These are phyloP conservation scores for Boletus insuetus DNA, from an alignment of 768 basidiomycete genomes.

Conservation along the genomic window DNA sequence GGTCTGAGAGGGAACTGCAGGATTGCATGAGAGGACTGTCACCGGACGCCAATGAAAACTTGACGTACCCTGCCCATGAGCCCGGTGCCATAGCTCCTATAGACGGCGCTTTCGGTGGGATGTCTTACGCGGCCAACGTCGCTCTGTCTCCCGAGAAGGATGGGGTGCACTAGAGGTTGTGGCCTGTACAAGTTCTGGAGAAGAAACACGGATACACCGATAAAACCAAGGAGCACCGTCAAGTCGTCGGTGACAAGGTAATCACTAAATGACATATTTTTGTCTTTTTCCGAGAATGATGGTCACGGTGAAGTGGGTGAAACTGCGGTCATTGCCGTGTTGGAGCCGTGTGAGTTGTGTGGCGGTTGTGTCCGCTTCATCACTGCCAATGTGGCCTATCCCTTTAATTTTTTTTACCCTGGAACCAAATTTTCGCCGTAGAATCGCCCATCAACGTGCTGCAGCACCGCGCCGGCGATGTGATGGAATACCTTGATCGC, in stretches of 20 bases:
- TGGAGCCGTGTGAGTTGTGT: no score
- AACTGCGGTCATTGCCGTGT: conserved; percentile 10
- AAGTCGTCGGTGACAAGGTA: conserved; percentile 76
- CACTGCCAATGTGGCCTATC: no score
- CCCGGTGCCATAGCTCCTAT: conserved; percentile 88
- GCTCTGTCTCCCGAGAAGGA: conserved; percentile 88
- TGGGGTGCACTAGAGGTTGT: conserved; percentile 88
- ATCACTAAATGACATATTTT: conserved; percentile 46
- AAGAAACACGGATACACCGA: conserved; percentile 72
- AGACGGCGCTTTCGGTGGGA: conserved; percentile 79
- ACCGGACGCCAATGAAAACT: not conserved
- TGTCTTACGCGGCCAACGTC: conserved; percentile 83
- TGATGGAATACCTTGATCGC: no score
- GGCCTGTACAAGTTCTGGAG: conserved; percentile 78
- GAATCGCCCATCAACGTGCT: not conserved
- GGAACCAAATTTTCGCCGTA: not conserved
- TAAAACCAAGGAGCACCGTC: conserved; percentile 72
- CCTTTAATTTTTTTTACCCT: no score
- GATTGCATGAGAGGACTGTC: not conserved
- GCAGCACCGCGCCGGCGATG: not conserved
- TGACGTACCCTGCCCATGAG: conserved; percentile 70
- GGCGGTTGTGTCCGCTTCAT: no score
- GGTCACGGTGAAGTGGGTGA: not conserved
- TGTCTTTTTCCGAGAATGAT: not conserved
- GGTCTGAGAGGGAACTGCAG: conserved; percentile 71